Percentiles rank a stretch among this genome's conserved stretches.
Evolutionary conservation across 352 stramenopile genomes (phyloP).

Genomic region (Globisporangium nodosum): DNA sequence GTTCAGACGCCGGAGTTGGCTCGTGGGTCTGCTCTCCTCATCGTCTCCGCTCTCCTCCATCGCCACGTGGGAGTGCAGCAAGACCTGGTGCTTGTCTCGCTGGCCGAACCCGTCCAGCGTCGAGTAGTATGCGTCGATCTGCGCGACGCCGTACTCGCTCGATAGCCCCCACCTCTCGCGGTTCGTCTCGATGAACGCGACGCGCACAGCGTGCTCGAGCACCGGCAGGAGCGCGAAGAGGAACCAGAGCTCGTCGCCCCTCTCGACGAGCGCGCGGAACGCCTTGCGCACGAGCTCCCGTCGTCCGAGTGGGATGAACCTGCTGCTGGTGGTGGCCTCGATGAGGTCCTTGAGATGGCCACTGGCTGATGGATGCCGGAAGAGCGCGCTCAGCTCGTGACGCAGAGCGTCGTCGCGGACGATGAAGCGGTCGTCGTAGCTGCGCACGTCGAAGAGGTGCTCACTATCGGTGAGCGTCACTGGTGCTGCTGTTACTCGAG

Average conservation of each 20-base stretch:
- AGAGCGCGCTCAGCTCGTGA: too few species aligned
- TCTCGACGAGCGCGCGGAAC: constrained; percentile 16
- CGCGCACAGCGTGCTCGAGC: constrained; percentile 55
- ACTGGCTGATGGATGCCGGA: too few species aligned
- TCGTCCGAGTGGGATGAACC: constrained; percentile 39
- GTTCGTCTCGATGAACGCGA: constrained; percentile 54
- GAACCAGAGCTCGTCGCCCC: constrained; percentile 45
- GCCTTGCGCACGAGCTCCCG: constrained; percentile 27
- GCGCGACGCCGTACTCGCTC: constrained; percentile 35
- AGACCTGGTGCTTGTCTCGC: constrained; percentile 68
- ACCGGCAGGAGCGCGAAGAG: constrained; percentile 55
- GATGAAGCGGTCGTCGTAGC: constrained; percentile 16
- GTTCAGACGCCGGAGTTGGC: too few species aligned
- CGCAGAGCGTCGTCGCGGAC: background rate
- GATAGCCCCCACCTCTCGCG: constrained; percentile 19
- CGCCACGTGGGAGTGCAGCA: constrained; percentile 39
- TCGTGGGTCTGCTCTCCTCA: too few species aligned
- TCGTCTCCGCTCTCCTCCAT: constrained; percentile 2
- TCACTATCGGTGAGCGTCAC: background rate
- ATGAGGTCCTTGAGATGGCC: background rate
- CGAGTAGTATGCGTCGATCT: constrained; percentile 73
- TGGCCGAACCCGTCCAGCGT: constrained; percentile 77
- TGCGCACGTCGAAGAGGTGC: constrained; percentile 19
- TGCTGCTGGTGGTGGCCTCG: constrained; percentile 3
- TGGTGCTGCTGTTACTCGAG: constrained; percentile 1